A percentile compares a stretch with the other conserved stretches of the same genome.
Conservation (phyloP, 2,329 filamentous ascomycete genomes). For the Purpureocillium takamizusanense region DNA sequence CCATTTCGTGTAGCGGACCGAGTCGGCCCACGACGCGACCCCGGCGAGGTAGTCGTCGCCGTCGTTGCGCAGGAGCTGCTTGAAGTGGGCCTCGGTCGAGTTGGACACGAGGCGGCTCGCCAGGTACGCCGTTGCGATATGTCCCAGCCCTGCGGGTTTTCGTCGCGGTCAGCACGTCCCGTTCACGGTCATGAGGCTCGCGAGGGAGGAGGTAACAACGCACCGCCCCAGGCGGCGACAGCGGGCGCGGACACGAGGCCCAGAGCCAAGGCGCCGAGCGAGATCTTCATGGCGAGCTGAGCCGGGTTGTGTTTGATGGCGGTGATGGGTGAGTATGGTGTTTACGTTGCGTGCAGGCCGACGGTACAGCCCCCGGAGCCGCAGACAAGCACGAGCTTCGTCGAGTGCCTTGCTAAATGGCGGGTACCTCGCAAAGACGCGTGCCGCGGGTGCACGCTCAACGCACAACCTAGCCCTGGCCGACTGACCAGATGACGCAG, state of each 20-base stretch:
- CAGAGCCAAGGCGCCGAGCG: constrained; percentile 16
- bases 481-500: no score
- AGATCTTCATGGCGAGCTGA: constrained; percentile 21
- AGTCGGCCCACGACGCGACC: constrained; percentile 61
- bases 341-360: no score
- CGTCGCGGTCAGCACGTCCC: constrained; percentile 5
- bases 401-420: no score
- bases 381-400: no score
- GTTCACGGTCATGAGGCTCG: no score
- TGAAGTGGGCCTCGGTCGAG: constrained; percentile 46
- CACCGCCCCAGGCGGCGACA: constrained; percentile 33
- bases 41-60: constrained; percentile 50
- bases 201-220: constrained; percentile 8
- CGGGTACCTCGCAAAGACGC: not conserved
- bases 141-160: constrained; percentile 42
- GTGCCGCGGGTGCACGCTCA: no score
- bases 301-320: not conserved
- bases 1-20: constrained; percentile 54
- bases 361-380: no score
- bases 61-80: constrained; percentile 45
- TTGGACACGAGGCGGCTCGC: constrained; percentile 51
- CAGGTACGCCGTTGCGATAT: constrained; percentile 57
- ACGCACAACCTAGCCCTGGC: no score
- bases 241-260: constrained; percentile 23
- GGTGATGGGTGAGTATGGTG: not conserved